Evolutionary conservation across 2,329 filamentous ascomycete genomes (phyloP).

Genomic region (Sarocladium brachiariae): DNA sequence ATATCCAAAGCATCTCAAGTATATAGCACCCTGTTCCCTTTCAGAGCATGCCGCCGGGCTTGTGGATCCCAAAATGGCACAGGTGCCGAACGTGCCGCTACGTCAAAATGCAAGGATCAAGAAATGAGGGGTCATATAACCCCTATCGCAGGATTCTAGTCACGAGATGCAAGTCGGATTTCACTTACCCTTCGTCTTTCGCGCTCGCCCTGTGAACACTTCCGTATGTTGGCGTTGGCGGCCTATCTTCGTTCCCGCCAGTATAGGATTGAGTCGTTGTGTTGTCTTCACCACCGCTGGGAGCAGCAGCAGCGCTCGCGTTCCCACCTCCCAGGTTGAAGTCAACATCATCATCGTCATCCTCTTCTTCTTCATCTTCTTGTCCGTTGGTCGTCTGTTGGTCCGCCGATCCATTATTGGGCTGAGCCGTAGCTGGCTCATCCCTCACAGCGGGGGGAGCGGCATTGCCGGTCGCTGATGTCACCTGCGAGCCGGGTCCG

Average conservation of each 20-base stretch:
- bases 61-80: conserved; percentile 4
- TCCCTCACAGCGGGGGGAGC: conserved; percentile 8
- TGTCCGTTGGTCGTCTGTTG: conserved; percentile 10
- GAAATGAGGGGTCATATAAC: not conserved
- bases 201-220: conserved; percentile 56
- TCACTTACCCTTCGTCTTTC: conserved; percentile 39
- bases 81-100: not conserved
- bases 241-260: conserved; percentile 24
- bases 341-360: conserved; percentile 52
- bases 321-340: conserved; percentile 47
- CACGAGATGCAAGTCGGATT: not conserved
- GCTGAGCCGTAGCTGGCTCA: not conserved
- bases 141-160: not conserved
- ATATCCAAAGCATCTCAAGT: too few relatives aligned
- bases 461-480: conserved; percentile 19
- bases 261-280: conserved; percentile 9
- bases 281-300: conserved; percentile 15
- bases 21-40: conserved; percentile 3
- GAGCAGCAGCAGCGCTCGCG: conserved; percentile 18
- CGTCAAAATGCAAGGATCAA: conserved; percentile 5
- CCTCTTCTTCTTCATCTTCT: conserved; percentile 34
- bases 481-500: conserved; percentile 21
- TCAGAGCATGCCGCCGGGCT: not conserved
- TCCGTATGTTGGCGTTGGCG: conserved; percentile 27
- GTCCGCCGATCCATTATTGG: not conserved